Conservation (phyloP, 2,329 filamentous ascomycete species). For the Apiospora arundinis region DNA sequence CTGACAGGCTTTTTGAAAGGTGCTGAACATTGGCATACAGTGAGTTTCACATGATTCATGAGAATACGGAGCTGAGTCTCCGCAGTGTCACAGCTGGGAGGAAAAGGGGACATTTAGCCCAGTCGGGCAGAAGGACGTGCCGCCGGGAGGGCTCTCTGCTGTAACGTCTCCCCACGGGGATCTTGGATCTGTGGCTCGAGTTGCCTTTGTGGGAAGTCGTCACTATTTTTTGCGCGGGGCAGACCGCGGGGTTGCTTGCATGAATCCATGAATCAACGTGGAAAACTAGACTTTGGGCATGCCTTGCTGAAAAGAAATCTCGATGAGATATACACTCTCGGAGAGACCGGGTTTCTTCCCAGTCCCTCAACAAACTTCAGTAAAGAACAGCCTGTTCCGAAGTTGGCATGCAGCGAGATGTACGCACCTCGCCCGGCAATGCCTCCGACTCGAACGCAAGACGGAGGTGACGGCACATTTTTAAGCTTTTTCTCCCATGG, state of each 20-base stretch:
- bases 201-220: slow-evolving; percentile 2
- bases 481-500: slow-evolving; percentile 7
- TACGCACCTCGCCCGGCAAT: background rate
- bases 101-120: background rate
- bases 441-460: background rate
- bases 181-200: background rate
- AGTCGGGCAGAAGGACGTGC: background rate
- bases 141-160: background rate
- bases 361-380: background rate
- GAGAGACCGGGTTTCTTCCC: background rate
- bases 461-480: background rate
- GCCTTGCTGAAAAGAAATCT: background rate
- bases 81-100: background rate
- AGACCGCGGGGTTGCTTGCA: background rate
- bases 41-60: slow-evolving; percentile 18
- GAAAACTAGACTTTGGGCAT: background rate
- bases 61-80: slow-evolving; percentile 9
- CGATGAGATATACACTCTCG: background rate
- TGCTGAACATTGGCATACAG: background rate
- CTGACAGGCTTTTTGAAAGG: background rate
- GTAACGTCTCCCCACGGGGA: slow-evolving; percentile 10
- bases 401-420: background rate
- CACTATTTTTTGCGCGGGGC: background rate
- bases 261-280: background rate
- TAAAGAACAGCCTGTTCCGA: background rate